Conservation (phyloP, 1,139 yeast species). For the Hansenula lynferdii region DNA sequence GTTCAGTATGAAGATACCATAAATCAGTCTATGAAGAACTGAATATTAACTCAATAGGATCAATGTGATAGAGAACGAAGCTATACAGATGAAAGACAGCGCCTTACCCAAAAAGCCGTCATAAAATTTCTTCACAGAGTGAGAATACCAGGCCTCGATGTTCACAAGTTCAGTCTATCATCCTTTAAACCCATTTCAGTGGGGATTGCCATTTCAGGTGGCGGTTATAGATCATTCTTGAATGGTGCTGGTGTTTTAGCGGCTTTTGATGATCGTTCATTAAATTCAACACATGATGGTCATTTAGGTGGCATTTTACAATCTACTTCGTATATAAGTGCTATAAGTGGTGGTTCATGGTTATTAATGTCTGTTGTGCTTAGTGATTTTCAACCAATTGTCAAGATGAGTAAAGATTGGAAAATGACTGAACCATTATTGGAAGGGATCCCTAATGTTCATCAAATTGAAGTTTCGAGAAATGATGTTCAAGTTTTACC, state of each 20-base stretch:
- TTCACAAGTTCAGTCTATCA: slow-evolving; percentile 23
- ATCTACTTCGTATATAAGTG: slow-evolving; percentile 49
- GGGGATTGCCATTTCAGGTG: slow-evolving; percentile 66
- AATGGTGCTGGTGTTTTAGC: slow-evolving; percentile 58
- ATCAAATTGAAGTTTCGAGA: slow-evolving; percentile 25
- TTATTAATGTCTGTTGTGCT: slow-evolving; percentile 45
- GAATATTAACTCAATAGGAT: not conserved
- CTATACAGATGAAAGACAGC: slow-evolving; percentile 34
- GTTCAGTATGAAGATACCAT: slow-evolving; percentile 25
- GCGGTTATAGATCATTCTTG: slow-evolving; percentile 67
- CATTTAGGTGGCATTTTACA: slow-evolving; percentile 50
- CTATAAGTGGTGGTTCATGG: slow-evolving; percentile 74
- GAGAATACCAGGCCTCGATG: slow-evolving; percentile 35
- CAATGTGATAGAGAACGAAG: slow-evolving; percentile 28
- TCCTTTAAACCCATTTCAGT: slow-evolving; percentile 32
- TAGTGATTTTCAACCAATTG: slow-evolving; percentile 40
- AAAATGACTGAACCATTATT: slow-evolving; percentile 43
- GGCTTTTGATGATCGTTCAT: slow-evolving; percentile 46
- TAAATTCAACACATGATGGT: slow-evolving; percentile 26
- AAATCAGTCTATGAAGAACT: not conserved
- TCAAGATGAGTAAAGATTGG: slow-evolving; percentile 37
- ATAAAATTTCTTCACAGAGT: slow-evolving; percentile 31
- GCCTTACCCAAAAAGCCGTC: slow-evolving; percentile 27
- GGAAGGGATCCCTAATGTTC: slow-evolving; percentile 45
- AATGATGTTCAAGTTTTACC: slow-evolving; percentile 24